phyloP scores from a whole-genome alignment of 2,329 filamentous ascomycete species.

The Fusarium gaditjirri region DNA sequence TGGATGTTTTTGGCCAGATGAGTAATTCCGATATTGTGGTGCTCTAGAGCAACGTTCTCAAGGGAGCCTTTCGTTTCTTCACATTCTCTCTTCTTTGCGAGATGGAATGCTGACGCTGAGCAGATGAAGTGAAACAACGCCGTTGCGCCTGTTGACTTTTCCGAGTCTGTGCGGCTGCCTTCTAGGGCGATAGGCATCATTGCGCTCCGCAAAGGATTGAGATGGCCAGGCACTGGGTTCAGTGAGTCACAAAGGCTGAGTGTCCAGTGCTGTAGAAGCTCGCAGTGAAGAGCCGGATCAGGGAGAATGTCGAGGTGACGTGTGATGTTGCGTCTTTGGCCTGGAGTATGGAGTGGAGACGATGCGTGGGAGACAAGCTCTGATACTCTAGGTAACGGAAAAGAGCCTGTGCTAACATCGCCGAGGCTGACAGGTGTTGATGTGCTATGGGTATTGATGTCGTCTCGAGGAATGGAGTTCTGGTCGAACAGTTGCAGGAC shows the following conservation, averaged over 20 bases:
- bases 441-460: neutral
- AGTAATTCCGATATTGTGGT: conserved; percentile 41
- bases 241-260: conserved; percentile 39
- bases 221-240: conserved; percentile 35
- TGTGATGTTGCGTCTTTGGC: neutral
- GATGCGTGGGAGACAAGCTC: neutral
- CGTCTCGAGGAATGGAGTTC: neutral
- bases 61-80: conserved; percentile 26
- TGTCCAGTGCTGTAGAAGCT: conserved; percentile 39
- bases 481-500: neutral
- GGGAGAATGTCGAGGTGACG: conserved; percentile 36
- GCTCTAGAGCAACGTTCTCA: conserved; percentile 39
- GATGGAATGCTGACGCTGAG: conserved; percentile 39
- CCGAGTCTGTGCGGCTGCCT: conserved; percentile 35
- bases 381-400: neutral
- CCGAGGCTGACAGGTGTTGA: conserved; percentile 4
- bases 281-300: conserved; percentile 35
- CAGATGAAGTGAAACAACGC: conserved; percentile 41
- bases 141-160: conserved; percentile 33
- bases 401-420: neutral
- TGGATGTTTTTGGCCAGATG: conserved; percentile 41
- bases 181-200: conserved; percentile 43
- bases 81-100: conserved; percentile 22
- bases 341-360: neutral
- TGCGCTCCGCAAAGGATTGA: conserved; percentile 36